These are phyloP conservation scores for Yamadazyma taylorii DNA, from an alignment of 1,139 yeast genomes.

Conservation along the genomic window DNA sequence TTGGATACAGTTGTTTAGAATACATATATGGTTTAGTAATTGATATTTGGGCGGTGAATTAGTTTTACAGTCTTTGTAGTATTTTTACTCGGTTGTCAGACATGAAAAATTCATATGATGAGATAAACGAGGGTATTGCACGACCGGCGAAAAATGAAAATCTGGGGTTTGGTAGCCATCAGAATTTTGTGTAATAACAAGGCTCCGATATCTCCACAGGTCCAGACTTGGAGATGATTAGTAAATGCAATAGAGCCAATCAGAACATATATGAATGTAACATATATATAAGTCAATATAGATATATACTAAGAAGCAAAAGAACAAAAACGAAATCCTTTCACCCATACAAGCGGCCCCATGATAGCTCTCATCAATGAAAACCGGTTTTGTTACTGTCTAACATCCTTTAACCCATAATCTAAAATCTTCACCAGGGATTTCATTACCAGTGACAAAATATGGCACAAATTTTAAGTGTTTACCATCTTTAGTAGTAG, in stretches of 20 bases:
- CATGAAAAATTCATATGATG: background rate
- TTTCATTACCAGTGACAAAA: conserved; percentile 19
- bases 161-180: background rate
- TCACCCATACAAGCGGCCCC: too few relatives aligned
- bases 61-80: too few relatives aligned
- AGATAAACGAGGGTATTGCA: background rate
- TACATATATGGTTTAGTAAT: too few relatives aligned
- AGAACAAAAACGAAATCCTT: too few relatives aligned
- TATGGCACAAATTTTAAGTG: conserved; percentile 17
- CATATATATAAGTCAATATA: too few relatives aligned
- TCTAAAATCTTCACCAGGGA: conserved; percentile 21
- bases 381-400: too few relatives aligned
- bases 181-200: background rate
- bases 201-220: conserved; percentile 1
- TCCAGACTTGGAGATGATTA: background rate
- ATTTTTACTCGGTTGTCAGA: too few relatives aligned
- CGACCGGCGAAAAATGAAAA: background rate
- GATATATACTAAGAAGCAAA: too few relatives aligned
- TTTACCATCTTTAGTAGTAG: conserved; percentile 8
- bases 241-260: too few relatives aligned
- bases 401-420: conserved; percentile 13
- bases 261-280: too few relatives aligned
- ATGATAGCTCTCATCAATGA: too few relatives aligned
- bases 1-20: too few relatives aligned
- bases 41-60: background rate